Base-by-base conservation (phyloP, 176 grass and related monocot species). In the Bolboschoenus planiculmis region DNA sequence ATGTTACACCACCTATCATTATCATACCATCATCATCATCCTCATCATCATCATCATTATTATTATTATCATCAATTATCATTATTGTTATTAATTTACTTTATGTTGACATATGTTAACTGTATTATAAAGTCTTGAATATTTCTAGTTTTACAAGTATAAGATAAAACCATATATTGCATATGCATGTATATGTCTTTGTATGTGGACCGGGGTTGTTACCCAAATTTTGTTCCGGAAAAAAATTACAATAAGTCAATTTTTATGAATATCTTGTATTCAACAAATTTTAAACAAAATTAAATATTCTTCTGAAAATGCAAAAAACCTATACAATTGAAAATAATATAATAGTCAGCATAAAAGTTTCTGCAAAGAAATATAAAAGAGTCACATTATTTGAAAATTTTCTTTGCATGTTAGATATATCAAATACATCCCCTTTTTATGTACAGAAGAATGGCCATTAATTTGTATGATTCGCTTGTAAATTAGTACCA, bases 1-100 rank as follows among this genome's bases (percentile, higher is more conserved):
- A 56, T 10, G 92, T 95, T 30, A 94, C 77, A 33, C 94, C 94
- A 34, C 91, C 91, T 93, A 59, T 5, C 50, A 53, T 53, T 16
- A 53, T 53, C 50, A 53, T 53, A n/a, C n/a, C 50, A 53, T 18
- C 10, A 18, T 48, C 46, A 26, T 59, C 1, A 27, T 59, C n/a
- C n/a, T n/a, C n/a, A 53, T 53, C 50, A 53, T 18, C 10, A 18
- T 48, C 46, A 26, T 59, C 1, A 27, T 59, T 24, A 10, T 10
- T 24, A 26, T 58, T 24, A 26, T 24, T 24, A 9, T 24, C 14
- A 53, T 53, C 14, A n/a, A 61, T 61, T 29, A 61, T 62, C 4
- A 62, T 62, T 31, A 61, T 27, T 27, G 27, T 27, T 27, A 60
- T 26, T 56, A n/a, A 48, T 54, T 54, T 54, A 1, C 3, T n/a